Evolutionary conservation across 805 yeast species (phyloP).

Genomic region (Naumovozyma castellii): DNA sequence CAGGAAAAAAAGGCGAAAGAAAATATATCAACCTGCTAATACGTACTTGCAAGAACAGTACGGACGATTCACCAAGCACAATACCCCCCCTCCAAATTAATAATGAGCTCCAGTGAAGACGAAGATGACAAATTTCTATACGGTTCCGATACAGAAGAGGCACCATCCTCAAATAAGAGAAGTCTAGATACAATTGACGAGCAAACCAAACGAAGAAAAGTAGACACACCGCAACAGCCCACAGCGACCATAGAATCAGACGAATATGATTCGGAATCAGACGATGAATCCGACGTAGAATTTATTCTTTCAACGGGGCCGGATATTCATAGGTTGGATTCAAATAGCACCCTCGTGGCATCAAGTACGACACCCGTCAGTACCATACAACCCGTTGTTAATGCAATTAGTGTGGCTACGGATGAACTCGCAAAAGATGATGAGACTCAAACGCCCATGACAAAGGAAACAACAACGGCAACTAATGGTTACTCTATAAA

Average conservation of each 20-base stretch:
- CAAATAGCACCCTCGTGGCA: slow-evolving; percentile 13
- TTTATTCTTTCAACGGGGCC: slow-evolving; percentile 56
- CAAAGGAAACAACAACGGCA: slow-evolving; percentile 15
- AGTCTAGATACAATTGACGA: slow-evolving; percentile 8
- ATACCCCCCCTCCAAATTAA: too few relatives aligned
- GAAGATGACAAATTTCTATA: slow-evolving; percentile 30
- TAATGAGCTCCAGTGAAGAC: slow-evolving; percentile 26
- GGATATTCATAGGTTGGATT: slow-evolving; percentile 21
- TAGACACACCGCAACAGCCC: too few relatives aligned
- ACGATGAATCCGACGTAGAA: slow-evolving; percentile 54
- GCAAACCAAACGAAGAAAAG: background rate
- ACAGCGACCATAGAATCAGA: too few relatives aligned
- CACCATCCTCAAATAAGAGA: slow-evolving; percentile 5
- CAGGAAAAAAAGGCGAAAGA: too few relatives aligned
- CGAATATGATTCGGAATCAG: slow-evolving; percentile 22
- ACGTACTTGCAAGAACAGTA: too few relatives aligned
- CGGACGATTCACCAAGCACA: too few relatives aligned
- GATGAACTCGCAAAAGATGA: slow-evolving; percentile 10
- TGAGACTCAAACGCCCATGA: too few relatives aligned
- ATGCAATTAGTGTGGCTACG: slow-evolving; percentile 2
- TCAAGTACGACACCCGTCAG: slow-evolving; percentile 7
- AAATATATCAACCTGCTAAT: too few relatives aligned
- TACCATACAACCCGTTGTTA: too few relatives aligned
- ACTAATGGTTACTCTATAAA: slow-evolving; percentile 8
- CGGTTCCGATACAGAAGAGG: slow-evolving; percentile 26